These are phyloP conservation scores for Diplotaxis tenuifolia DNA, from an alignment of 345 rosid genomes.

Conservation along the genomic window DNA sequence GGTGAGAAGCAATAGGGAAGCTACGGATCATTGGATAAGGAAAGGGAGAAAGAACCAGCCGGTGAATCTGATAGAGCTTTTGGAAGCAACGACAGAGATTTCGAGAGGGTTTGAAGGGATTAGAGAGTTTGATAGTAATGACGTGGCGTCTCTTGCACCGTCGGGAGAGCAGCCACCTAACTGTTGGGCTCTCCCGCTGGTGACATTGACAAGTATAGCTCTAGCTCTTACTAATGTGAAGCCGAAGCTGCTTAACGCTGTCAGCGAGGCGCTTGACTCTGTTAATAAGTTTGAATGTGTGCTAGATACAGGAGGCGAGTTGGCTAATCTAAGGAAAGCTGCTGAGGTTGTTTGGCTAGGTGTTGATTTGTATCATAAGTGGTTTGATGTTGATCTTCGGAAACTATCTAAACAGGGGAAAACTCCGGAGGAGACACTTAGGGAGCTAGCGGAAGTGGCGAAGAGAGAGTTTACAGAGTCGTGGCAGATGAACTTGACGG, in stretches of 20 bases:
- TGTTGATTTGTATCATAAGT: slow-evolving; percentile 62
- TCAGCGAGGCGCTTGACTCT: slow-evolving; percentile 58
- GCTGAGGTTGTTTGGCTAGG: slow-evolving; percentile 63
- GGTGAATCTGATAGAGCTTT: slow-evolving; percentile 2
- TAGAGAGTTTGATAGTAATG: slow-evolving; percentile 42
- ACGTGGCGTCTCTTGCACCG: slow-evolving; percentile 50
- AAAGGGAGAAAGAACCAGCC: slow-evolving; percentile 49
- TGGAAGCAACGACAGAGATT: background rate
- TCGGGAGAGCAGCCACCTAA: slow-evolving; percentile 66
- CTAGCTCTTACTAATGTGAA: slow-evolving; percentile 56
- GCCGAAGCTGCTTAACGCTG: slow-evolving; percentile 43
- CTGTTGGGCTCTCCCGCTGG: slow-evolving; percentile 84
- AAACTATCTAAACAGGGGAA: slow-evolving; percentile 44
- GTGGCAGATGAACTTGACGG: slow-evolving; percentile 33
- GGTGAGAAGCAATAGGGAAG: slow-evolving; percentile 51
- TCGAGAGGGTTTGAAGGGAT: slow-evolving; percentile 16
- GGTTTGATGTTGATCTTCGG: slow-evolving; percentile 67
- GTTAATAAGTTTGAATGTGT: slow-evolving; percentile 50
- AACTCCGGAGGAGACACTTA: slow-evolving; percentile 50
- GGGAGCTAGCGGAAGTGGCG: slow-evolving; percentile 50
- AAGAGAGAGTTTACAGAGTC: slow-evolving; percentile 47
- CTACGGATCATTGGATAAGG: slow-evolving; percentile 47
- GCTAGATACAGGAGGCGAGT: slow-evolving; percentile 38
- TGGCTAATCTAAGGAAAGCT: slow-evolving; percentile 49
- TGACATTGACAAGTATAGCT: slow-evolving; percentile 70